These are phyloP conservation scores for Sutorius australiensis DNA, from an alignment of 768 basidiomycete species.

Conservation along the genomic window DNA sequence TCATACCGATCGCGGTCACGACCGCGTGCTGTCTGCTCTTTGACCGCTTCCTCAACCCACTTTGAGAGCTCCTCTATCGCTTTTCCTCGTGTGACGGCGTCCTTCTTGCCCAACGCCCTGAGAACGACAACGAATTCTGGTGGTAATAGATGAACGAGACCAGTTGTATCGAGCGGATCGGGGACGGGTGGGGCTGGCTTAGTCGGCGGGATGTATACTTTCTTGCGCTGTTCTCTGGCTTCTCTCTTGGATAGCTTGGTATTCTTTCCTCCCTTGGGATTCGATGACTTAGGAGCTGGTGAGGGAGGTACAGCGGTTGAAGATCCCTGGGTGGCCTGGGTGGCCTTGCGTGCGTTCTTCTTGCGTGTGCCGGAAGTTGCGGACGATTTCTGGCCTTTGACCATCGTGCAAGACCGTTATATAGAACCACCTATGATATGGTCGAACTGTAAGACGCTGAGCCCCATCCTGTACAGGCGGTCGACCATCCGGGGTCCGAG, in stretches of 20 bases:
- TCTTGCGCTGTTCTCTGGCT: constrained; percentile 71
- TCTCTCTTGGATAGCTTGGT: constrained; percentile 42
- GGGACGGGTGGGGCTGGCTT: constrained; percentile 71
- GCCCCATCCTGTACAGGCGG: background rate
- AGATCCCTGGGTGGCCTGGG: constrained; percentile 25
- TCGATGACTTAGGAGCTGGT: constrained; percentile 38
- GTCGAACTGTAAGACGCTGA: background rate
- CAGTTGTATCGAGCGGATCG: constrained; percentile 85
- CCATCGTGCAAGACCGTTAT: constrained; percentile 29
- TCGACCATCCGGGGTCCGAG: background rate
- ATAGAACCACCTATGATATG: constrained; percentile 1
- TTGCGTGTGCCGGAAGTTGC: constrained; percentile 85
- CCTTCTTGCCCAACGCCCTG: constrained; percentile 83
- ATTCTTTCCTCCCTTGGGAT: constrained; percentile 47
- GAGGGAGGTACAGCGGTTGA: constrained; percentile 31
- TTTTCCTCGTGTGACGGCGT: constrained; percentile 74
- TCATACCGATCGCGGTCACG: constrained; percentile 6
- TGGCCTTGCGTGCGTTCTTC: constrained; percentile 83
- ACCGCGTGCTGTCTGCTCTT: constrained; percentile 40
- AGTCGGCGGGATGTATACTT: constrained; percentile 82
- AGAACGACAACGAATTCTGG: constrained; percentile 82
- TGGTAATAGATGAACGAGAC: constrained; percentile 68
- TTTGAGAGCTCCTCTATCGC: constrained; percentile 79
- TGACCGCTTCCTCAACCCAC: constrained; percentile 58
- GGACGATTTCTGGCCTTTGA: constrained; percentile 62